phyloP scores from a whole-genome alignment of 495 filamentous ascomycete species.

The Penicillium bialowiezense region DNA sequence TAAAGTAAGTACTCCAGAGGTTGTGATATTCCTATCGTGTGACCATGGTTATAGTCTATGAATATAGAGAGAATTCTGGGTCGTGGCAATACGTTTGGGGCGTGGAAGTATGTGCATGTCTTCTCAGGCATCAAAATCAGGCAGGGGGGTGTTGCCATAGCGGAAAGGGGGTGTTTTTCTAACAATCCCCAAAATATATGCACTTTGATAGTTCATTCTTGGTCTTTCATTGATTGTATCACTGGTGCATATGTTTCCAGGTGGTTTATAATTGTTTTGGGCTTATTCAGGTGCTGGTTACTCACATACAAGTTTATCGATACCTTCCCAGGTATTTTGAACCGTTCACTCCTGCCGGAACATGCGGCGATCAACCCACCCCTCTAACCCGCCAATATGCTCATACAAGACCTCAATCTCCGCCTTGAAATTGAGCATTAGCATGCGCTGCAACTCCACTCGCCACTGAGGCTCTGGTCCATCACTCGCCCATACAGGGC shows the following conservation, averaged over 20 bases:
- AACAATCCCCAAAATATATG: too few relatives aligned
- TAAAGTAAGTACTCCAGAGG: too few relatives aligned
- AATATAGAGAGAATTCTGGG: too few relatives aligned
- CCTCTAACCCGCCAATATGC: conserved; percentile 51
- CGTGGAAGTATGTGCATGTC: too few relatives aligned
- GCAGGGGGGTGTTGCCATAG: too few relatives aligned
- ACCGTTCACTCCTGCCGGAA: conserved; percentile 19
- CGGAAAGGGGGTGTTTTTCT: too few relatives aligned
- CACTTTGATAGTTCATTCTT: not conserved
- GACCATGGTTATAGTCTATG: too few relatives aligned
- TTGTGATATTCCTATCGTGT: too few relatives aligned
- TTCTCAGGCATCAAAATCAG: too few relatives aligned
- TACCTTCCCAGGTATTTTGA: not conserved
- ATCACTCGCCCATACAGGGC: conserved; percentile 42
- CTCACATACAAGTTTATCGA: not conserved
- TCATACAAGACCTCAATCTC: conserved; percentile 84
- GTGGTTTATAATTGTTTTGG: not conserved
- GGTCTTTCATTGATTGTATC: not conserved
- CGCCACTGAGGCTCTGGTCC: conserved; percentile 54
- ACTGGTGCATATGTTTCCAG: not conserved
- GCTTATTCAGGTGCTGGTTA: not conserved
- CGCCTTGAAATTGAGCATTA: conserved; percentile 81
- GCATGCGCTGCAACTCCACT: conserved; percentile 76
- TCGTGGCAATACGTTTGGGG: too few relatives aligned
- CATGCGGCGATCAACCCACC: conserved; percentile 60